Evolutionary conservation across 345 rosid genomes (phyloP).

Genomic region (Eutrema japonicum): DNA sequence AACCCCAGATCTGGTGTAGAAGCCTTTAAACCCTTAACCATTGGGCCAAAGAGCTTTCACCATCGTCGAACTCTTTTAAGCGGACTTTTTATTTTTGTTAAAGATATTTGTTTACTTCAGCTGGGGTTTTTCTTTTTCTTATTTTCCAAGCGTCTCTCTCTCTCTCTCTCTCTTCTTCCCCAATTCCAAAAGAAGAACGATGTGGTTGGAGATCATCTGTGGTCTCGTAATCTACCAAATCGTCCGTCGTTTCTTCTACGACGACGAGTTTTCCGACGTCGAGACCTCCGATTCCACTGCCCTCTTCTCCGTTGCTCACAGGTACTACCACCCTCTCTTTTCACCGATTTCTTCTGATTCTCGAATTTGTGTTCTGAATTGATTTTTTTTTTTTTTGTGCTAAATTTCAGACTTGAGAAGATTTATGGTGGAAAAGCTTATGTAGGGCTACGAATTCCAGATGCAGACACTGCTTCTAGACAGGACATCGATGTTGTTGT

Average conservation of each 20-base stretch:
- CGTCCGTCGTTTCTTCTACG: constrained; percentile 61
- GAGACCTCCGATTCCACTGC: constrained; percentile 68
- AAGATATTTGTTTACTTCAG: not conserved
- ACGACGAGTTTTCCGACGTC: constrained; percentile 58
- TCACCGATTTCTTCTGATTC: not conserved
- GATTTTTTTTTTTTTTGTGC: not conserved
- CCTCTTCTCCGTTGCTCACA: constrained; percentile 70
- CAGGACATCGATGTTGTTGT: constrained; percentile 75
- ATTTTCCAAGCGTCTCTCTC: not conserved
- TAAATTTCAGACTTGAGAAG: constrained; percentile 70
- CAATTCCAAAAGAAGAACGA: constrained; percentile 31
- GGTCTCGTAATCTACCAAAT: constrained; percentile 65
- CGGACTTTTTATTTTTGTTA: no score
- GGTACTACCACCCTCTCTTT: constrained; percentile 42
- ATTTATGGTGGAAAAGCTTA: constrained; percentile 81
- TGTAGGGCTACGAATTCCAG: constrained; percentile 90
- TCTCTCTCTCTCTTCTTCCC: not conserved
- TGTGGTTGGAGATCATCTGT: constrained; percentile 87
- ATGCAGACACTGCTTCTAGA: constrained; percentile 77
- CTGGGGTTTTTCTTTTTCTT: constrained; percentile 2
- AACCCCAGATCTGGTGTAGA: no score
- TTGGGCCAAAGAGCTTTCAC: no score
- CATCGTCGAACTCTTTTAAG: no score
- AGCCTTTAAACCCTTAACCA: no score
- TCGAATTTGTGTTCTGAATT: not conserved